These are phyloP conservation scores for Phytophthora foliorum DNA, from an alignment of 352 stramenopile genomes.

Conservation along the genomic window DNA sequence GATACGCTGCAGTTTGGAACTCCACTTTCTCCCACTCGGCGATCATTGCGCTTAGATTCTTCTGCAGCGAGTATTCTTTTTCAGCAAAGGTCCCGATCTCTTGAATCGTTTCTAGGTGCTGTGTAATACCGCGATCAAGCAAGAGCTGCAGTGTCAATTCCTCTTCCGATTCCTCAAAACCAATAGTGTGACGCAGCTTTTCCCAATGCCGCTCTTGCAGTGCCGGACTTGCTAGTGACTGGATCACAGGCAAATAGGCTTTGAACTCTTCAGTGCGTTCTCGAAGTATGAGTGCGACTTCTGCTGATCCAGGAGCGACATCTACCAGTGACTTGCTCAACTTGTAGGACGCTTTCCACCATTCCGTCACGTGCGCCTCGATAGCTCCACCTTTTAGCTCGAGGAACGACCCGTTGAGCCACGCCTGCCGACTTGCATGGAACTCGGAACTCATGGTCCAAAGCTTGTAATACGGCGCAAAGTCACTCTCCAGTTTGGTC, in stretches of 20 bases:
- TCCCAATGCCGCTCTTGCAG: constrained; percentile 95
- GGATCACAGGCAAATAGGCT: constrained; percentile 93
- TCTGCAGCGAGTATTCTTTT: constrained; percentile 96
- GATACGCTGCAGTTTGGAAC: constrained; percentile 94
- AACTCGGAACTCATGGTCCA: constrained; percentile 97
- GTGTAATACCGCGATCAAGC: constrained; percentile 83
- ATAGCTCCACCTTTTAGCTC: constrained; percentile 92
- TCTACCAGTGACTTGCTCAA: constrained; percentile 92
- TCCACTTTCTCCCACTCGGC: constrained; percentile 95
- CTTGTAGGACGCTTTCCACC: constrained; percentile 95
- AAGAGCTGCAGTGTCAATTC: constrained; percentile 87
- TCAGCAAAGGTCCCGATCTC: constrained; percentile 93
- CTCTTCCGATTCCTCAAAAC: constrained; percentile 88
- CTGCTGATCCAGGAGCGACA: constrained; percentile 86
- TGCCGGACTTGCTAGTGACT: constrained; percentile 91
- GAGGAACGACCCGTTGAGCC: constrained; percentile 93
- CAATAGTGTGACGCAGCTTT: constrained; percentile 89
- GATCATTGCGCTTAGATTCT: constrained; percentile 94
- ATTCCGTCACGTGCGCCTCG: constrained; percentile 91
- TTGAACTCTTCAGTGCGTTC: constrained; percentile 95
- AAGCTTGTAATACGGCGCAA: constrained; percentile 94
- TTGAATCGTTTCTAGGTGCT: constrained; percentile 93
- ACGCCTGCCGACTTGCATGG: constrained; percentile 91
- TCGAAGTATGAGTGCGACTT: constrained; percentile 88
- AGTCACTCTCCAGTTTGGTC: constrained; percentile 85